Evolutionary conservation across 768 basidiomycete species (phyloP).

Genomic region (Suillus subluteus): DNA sequence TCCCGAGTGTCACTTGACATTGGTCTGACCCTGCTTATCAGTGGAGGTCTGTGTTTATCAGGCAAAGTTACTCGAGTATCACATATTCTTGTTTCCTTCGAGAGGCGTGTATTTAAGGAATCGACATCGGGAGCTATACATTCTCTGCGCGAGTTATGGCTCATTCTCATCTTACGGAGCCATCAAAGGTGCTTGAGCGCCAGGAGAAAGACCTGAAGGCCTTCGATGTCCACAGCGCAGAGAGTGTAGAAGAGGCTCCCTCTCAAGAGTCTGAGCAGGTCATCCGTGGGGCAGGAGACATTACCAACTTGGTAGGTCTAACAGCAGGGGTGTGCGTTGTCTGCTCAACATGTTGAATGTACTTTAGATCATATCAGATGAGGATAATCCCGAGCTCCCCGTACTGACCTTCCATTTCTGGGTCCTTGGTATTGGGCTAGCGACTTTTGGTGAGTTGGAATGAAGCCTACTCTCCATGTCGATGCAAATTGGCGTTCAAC

Average conservation of each 20-base stretch:
- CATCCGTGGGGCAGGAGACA: slow-evolving; percentile 15
- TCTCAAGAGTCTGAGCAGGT: slow-evolving; percentile 10
- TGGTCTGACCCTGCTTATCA: not conserved
- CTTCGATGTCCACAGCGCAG: slow-evolving; percentile 5
- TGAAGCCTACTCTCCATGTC: not conserved
- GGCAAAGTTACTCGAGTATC: not conserved
- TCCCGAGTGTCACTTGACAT: not conserved
- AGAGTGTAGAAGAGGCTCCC: slow-evolving; percentile 6
- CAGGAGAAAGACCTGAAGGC: slow-evolving; percentile 8
- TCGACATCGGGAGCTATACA: too few relatives aligned
- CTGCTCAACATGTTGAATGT: not conserved
- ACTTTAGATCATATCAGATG: slow-evolving; percentile 47
- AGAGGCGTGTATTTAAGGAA: not conserved
- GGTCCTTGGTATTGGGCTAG: slow-evolving; percentile 52
- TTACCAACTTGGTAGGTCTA: slow-evolving; percentile 12
- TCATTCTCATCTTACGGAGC: not conserved
- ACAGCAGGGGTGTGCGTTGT: not conserved
- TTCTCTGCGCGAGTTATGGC: not conserved
- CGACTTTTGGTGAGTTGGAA: slow-evolving; percentile 42
- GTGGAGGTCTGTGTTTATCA: not conserved
- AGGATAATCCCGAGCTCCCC: slow-evolving; percentile 53
- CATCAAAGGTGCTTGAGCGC: not conserved
- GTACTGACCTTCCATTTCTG: slow-evolving; percentile 52
- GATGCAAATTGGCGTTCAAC: slow-evolving; percentile 33
- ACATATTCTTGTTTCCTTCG: not conserved